phyloP scores from a whole-genome alignment of 2,329 filamentous ascomycete species.

The Phyllosticta citrichinensis region DNA sequence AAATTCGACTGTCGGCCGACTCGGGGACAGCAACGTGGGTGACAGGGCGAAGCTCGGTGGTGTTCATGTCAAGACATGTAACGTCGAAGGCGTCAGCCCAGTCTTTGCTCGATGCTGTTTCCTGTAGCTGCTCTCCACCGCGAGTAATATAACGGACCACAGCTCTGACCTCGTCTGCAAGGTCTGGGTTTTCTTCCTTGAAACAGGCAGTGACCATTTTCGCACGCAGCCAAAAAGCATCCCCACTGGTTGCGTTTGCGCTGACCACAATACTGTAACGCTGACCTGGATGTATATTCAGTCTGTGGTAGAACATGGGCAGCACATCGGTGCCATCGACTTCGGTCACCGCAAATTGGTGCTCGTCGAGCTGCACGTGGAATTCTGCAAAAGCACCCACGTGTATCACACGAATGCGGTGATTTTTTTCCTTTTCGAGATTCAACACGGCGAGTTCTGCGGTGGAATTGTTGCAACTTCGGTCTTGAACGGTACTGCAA shows the following conservation, averaged over 20 bases:
- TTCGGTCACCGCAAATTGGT: constrained; percentile 52
- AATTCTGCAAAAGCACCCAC: constrained; percentile 57
- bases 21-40: constrained; percentile 34
- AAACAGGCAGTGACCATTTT: constrained; percentile 53
- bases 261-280: constrained; percentile 57
- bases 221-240: constrained; percentile 41
- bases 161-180: constrained; percentile 39
- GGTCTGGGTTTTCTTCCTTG: constrained; percentile 39
- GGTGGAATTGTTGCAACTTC: constrained; percentile 26
- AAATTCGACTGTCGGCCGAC: constrained; percentile 43
- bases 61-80: constrained; percentile 43
- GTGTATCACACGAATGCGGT: constrained; percentile 63
- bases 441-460: constrained; percentile 21
- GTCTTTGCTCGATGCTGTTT: constrained; percentile 33
- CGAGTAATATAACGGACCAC: constrained; percentile 36
- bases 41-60: constrained; percentile 37
- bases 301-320: constrained; percentile 43
- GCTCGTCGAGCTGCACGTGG: constrained; percentile 52
- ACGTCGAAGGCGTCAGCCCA: constrained; percentile 42
- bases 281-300: constrained; percentile 59
- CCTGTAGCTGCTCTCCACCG: too few relatives aligned
- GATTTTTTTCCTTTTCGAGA: constrained; percentile 45
- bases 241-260: constrained; percentile 32
- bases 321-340: constrained; percentile 55
- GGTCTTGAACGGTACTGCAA: constrained; percentile 26